Evolutionary conservation across 148 eudicot genomes (phyloP), one percentile per base, ranked within the genome.

Genomic region (Chenopodium album): DNA sequence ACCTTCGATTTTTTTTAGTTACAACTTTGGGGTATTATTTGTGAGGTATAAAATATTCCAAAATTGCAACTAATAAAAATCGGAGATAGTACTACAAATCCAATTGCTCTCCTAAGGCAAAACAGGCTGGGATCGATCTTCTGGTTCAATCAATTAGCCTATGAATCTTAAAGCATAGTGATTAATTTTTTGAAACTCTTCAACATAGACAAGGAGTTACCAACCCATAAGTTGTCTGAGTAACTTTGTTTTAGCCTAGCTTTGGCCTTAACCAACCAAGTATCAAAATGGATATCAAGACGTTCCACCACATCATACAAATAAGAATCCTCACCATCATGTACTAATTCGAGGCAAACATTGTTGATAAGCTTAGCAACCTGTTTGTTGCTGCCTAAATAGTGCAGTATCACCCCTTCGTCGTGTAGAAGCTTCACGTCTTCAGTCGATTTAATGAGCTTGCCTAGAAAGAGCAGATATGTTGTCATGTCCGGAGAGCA

Each of bases 351-450:
- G 7, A 26, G 0, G 62, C 84, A 82, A 2, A 82, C 76, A 14
- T 74, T 69, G 46, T 82, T 82, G 20, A 82, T 46, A 1, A 82
- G 84, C 37, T 70, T 59, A 29, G 80, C 84, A 2, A 76, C 80
- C 26, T 82, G 73, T 59, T 82, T 28, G 71, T 82, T 76, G 76
- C 84, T 82, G 4, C 84, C 84, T 6, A 82, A 65, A 7, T 76
- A 16, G 44, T 82, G 80, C 6, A 69, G 76, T 56, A 82, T 76
- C 9, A 82, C 80, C n/a, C 68, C 71, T 76, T 77, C 80, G 19
- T 70, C 60, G 80, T 82, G 84, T 1, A 82, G 76, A 17, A 76
- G 70, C 60, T 48, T 80, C 10, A 76, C 84, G 41, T 76, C 84
- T 12, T 56, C 59, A 1, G 84, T 76, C 7, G 76, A 69, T 76